These are phyloP conservation scores for Scheffersomyces stipitis DNA, from an alignment of 805 yeast species.

Conservation along the genomic window DNA sequence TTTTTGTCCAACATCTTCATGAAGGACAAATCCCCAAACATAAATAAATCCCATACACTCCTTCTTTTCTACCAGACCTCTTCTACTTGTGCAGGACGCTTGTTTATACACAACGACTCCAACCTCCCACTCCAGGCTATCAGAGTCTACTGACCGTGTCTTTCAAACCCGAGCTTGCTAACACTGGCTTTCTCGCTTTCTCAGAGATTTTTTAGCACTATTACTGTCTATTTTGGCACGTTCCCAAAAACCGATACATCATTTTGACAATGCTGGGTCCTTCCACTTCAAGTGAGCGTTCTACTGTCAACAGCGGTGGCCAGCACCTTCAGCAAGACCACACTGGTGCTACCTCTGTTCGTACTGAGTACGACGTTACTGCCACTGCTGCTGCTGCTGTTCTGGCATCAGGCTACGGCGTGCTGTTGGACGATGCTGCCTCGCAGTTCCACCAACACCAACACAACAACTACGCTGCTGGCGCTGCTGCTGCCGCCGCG, in stretches of 20 bases:
- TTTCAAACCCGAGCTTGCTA: too few species aligned
- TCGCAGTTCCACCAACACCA: constrained; percentile 12
- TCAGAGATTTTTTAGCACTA: too few species aligned
- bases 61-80: neutral
- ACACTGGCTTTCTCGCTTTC: too few species aligned
- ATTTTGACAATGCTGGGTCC: constrained; percentile 33
- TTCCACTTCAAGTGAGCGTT: constrained; percentile 31
- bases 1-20: too few species aligned
- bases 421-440: constrained; percentile 4
- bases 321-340: constrained; percentile 11
- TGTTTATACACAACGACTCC: constrained; percentile 16
- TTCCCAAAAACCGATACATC: too few species aligned
- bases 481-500: constrained; percentile 12
- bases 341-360: constrained; percentile 7
- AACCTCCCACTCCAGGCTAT: too few species aligned
- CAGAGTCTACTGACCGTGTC: constrained; percentile 1
- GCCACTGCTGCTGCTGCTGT: constrained; percentile 16
- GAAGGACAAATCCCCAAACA: too few species aligned
- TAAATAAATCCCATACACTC: neutral
- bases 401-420: constrained; percentile 8
- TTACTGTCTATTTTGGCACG: too few species aligned
- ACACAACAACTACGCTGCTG: constrained; percentile 10
- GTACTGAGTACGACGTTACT: constrained; percentile 14
- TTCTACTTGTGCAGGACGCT: constrained; percentile 24
- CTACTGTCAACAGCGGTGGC: constrained; percentile 15